A percentile compares a stretch with the other conserved stretches of the same genome.
These are phyloP conservation scores for Trichoderma virens DNA, from an alignment of 495 filamentous ascomycete genomes.

Conservation along the genomic window DNA sequence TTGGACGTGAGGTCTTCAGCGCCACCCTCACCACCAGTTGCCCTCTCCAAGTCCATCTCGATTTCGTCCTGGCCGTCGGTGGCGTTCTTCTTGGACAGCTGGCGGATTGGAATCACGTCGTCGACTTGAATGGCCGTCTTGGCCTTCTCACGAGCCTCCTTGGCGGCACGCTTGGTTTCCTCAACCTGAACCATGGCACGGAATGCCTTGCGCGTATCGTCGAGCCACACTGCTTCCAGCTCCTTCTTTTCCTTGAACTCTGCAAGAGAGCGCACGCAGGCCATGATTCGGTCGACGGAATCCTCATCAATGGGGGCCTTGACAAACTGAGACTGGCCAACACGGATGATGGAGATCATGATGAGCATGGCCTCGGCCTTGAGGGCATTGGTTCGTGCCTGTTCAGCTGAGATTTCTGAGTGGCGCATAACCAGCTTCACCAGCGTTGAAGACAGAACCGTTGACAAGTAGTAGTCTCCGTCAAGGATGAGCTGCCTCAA, in stretches of 20 bases:
- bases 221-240: constrained; percentile 84
- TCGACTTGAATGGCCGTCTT: constrained; percentile 94
- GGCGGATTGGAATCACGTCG: constrained; percentile 85
- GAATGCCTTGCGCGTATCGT: constrained; percentile 95
- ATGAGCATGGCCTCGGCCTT: constrained; percentile 98
- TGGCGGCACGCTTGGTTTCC: constrained; percentile 90
- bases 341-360: constrained; percentile 97
- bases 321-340: constrained; percentile 95
- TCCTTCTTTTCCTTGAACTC: constrained; percentile 87
- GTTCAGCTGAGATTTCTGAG: constrained; percentile 83
- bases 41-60: constrained; percentile 85
- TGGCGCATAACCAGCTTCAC: constrained; percentile 99
- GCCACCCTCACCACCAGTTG: constrained; percentile 80
- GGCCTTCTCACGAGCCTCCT: constrained; percentile 84
- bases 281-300: constrained; percentile 95
- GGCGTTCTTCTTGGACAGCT: constrained; percentile 87
- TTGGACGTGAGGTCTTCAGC: constrained; percentile 83
- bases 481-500: constrained; percentile 92
- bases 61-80: constrained; percentile 77
- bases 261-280: constrained; percentile 83
- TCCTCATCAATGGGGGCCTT: constrained; percentile 97
- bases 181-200: constrained; percentile 96
- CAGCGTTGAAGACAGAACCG: constrained; percentile 87
- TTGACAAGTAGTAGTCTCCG: constrained; percentile 94
- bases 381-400: constrained; percentile 83